Conservation (phyloP, 352 stramenopile genomes). For the Thalassiosira livingstoniorum region DNA sequence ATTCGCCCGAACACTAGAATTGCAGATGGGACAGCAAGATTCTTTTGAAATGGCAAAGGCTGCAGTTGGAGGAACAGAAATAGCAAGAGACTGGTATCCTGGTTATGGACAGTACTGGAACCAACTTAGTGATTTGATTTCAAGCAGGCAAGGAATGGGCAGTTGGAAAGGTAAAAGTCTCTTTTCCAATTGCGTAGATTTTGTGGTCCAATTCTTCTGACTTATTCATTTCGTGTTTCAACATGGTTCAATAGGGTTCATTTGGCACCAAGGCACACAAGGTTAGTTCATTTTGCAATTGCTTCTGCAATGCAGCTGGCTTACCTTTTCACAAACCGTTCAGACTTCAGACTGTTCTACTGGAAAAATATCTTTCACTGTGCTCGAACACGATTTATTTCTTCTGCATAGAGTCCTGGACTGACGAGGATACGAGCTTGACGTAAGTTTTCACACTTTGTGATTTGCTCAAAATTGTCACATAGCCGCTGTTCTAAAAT, state of each 20-base stretch:
- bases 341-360: too few relatives aligned
- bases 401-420: neutral
- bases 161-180: slow-evolving; percentile 48
- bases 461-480: too few relatives aligned
- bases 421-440: slow-evolving; percentile 9
- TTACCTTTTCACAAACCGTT: too few relatives aligned
- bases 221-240: too few relatives aligned
- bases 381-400: too few relatives aligned
- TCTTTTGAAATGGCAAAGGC: slow-evolving; percentile 34
- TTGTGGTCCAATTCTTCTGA: too few relatives aligned
- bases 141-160: neutral
- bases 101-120: slow-evolving; percentile 37
- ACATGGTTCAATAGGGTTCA: too few relatives aligned
- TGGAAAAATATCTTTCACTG: too few relatives aligned
- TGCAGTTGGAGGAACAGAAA: slow-evolving; percentile 21
- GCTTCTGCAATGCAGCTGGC: slow-evolving; percentile 4
- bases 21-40: slow-evolving; percentile 1
- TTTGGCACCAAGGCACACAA: slow-evolving; percentile 42
- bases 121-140: slow-evolving; percentile 13
- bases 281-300: neutral
- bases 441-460: too few relatives aligned
- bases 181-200: too few relatives aligned
- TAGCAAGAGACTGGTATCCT: slow-evolving; percentile 33
- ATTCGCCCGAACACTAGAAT: slow-evolving; percentile 25
- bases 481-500: neutral